Evolutionary conservation across 2,329 filamentous ascomycete species (phyloP).

Genomic region (Pseudomassariella vexata): DNA sequence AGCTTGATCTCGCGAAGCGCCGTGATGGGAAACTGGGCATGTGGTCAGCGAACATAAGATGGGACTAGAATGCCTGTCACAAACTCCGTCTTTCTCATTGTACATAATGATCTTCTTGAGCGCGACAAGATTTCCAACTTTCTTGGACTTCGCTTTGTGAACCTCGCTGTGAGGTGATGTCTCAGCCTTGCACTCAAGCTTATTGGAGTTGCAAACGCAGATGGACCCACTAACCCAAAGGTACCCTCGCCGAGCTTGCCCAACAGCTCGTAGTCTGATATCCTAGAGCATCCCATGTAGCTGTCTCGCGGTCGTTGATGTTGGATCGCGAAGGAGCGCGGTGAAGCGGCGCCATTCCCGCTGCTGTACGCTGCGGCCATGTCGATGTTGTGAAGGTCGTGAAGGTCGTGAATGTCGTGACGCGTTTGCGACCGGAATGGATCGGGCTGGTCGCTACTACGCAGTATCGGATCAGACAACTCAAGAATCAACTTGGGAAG

Average conservation of each 20-base stretch:
- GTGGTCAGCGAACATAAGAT: slow-evolving; percentile 11
- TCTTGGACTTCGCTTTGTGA: slow-evolving; percentile 77
- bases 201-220: not conserved
- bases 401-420: too few species aligned
- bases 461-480: too few species aligned
- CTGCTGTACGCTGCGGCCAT: slow-evolving; percentile 3
- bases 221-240: slow-evolving; percentile 63
- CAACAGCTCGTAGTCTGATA: slow-evolving; percentile 72
- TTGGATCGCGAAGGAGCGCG: slow-evolving; percentile 50
- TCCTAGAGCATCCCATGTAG: slow-evolving; percentile 81
- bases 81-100: slow-evolving; percentile 92
- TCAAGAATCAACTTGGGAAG: too few species aligned
- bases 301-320: slow-evolving; percentile 50
- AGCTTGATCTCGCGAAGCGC: slow-evolving; percentile 96
- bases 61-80: slow-evolving; percentile 21
- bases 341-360: slow-evolving; percentile 36
- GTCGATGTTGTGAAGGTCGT: too few species aligned
- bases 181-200: slow-evolving; percentile 24
- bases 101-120: slow-evolving; percentile 99
- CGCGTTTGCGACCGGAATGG: too few species aligned
- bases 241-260: slow-evolving; percentile 91
- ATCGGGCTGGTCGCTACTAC: too few species aligned
- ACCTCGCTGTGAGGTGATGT: slow-evolving; percentile 66
- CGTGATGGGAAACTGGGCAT: slow-evolving; percentile 81
- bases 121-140: slow-evolving; percentile 70